Conservation (phyloP, 768 basidiomycete genomes). For the Termitomyces sp. region DNA sequence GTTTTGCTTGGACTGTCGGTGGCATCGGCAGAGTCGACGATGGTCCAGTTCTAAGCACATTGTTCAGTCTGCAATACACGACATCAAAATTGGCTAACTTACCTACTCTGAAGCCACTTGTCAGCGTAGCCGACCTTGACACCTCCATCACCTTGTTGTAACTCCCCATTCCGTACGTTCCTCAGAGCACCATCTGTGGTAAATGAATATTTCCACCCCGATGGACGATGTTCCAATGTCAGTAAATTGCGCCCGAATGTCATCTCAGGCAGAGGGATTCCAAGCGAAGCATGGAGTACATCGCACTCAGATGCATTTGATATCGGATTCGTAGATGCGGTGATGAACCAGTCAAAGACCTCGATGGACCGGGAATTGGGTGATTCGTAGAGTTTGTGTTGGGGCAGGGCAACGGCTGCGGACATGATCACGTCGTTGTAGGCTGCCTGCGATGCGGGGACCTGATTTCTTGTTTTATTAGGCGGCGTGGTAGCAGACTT, state of each 20-base stretch:
- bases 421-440: constrained; percentile 31
- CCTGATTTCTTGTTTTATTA: background rate
- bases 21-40: constrained; percentile 65
- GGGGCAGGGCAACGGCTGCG: constrained; percentile 44
- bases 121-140: constrained; percentile 96
- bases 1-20: constrained; percentile 70
- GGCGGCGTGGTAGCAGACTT: background rate
- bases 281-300: constrained; percentile 55
- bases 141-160: constrained; percentile 79
- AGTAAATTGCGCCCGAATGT: constrained; percentile 87
- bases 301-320: constrained; percentile 77
- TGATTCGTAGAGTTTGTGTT: constrained; percentile 65
- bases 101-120: constrained; percentile 91
- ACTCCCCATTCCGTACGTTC: constrained; percentile 71
- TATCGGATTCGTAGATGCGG: constrained; percentile 71
- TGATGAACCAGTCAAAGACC: constrained; percentile 65
- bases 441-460: background rate
- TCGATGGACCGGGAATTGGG: constrained; percentile 68
- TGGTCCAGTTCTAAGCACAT: constrained; percentile 54
- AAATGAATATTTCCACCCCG: constrained; percentile 66
- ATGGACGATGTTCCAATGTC: constrained; percentile 57
- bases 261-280: constrained; percentile 93
- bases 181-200: constrained; percentile 63
- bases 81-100: constrained; percentile 17
- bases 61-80: background rate